These are phyloP conservation scores for Akanthomyces dipterigenus DNA, from an alignment of 2,329 filamentous ascomycete species.

Conservation along the genomic window DNA sequence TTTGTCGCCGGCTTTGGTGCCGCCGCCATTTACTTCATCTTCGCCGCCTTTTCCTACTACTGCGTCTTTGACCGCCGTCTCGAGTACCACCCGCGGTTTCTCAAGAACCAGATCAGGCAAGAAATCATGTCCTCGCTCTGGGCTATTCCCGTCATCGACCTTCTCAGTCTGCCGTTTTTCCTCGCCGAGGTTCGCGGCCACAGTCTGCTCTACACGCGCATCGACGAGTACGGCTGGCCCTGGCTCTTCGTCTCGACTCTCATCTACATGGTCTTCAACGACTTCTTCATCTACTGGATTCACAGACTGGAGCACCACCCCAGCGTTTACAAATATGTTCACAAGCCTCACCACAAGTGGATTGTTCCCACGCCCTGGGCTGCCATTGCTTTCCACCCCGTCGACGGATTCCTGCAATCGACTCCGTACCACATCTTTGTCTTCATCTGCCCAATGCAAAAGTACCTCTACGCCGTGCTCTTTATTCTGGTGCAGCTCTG, in stretches of 20 bases:
- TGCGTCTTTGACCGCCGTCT: slow-evolving; percentile 50
- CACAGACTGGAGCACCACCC: slow-evolving; percentile 40
- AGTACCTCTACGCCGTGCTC: slow-evolving; percentile 37
- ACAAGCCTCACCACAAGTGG: slow-evolving; percentile 45
- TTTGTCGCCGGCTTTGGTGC: slow-evolving; percentile 33
- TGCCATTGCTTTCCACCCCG: slow-evolving; percentile 40
- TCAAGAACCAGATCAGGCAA: slow-evolving; percentile 39
- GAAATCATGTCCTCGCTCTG: slow-evolving; percentile 37
- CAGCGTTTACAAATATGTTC: slow-evolving; percentile 38
- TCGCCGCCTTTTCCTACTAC: slow-evolving; percentile 64
- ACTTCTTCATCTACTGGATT: slow-evolving; percentile 42
- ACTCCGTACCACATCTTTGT: slow-evolving; percentile 39
- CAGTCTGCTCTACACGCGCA: slow-evolving; percentile 33
- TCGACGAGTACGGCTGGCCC: slow-evolving; percentile 32
- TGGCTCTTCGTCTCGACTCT: slow-evolving; percentile 33
- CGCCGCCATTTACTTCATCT: slow-evolving; percentile 53
- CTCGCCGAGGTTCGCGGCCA: slow-evolving; percentile 41
- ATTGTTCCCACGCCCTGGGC: slow-evolving; percentile 42
- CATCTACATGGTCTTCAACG: slow-evolving; percentile 40
- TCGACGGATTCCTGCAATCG: slow-evolving; percentile 40
- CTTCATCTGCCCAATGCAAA: slow-evolving; percentile 39
- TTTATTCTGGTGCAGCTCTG: slow-evolving; percentile 40
- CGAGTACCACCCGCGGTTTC: slow-evolving; percentile 40
- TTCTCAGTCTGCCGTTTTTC: slow-evolving; percentile 39
- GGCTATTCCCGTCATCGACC: slow-evolving; percentile 37